Evolutionary conservation across 2,329 filamentous ascomycete species (phyloP).

Genomic region (Penicillium frequentans): DNA sequence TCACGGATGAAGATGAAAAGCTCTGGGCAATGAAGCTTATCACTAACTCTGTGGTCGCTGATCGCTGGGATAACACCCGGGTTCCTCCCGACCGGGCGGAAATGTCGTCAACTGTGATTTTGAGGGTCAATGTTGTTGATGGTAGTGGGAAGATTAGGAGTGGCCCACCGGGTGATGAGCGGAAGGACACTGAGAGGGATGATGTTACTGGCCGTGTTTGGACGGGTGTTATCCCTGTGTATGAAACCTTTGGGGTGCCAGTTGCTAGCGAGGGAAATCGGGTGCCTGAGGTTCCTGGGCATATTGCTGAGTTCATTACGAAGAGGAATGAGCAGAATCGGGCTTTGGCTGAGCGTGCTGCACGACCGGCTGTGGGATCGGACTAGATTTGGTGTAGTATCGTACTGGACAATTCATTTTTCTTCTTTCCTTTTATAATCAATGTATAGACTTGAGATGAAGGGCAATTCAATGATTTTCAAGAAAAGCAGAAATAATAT

Average conservation of each 20-base stretch:
- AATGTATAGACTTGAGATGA: too few relatives aligned
- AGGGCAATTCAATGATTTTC: too few relatives aligned
- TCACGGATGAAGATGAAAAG: constrained; percentile 69
- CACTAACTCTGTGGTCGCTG: constrained; percentile 70
- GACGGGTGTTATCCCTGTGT: constrained; percentile 65
- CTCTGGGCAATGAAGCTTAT: constrained; percentile 76
- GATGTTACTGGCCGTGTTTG: constrained; percentile 54
- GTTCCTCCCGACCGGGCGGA: constrained; percentile 71
- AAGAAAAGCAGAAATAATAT: not conserved
- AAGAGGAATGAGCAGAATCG: not conserved
- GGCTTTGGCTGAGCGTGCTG: not conserved
- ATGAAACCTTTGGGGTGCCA: constrained; percentile 63
- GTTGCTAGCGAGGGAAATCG: constrained; percentile 61
- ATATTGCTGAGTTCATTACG: constrained; percentile 58
- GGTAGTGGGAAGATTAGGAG: constrained; percentile 74
- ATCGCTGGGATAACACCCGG: constrained; percentile 68
- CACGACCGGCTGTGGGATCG: not conserved
- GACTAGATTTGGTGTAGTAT: too few relatives aligned
- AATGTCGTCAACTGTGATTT: constrained; percentile 71
- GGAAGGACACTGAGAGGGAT: constrained; percentile 51
- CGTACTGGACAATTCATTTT: too few relatives aligned
- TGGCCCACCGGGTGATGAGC: constrained; percentile 63
- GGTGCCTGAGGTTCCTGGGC: constrained; percentile 60
- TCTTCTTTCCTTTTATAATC: too few relatives aligned
- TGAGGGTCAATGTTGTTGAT: constrained; percentile 66